Evolutionary conservation across 495 filamentous ascomycete genomes (phyloP).

Genomic region (Parachaetomium inaequale): DNA sequence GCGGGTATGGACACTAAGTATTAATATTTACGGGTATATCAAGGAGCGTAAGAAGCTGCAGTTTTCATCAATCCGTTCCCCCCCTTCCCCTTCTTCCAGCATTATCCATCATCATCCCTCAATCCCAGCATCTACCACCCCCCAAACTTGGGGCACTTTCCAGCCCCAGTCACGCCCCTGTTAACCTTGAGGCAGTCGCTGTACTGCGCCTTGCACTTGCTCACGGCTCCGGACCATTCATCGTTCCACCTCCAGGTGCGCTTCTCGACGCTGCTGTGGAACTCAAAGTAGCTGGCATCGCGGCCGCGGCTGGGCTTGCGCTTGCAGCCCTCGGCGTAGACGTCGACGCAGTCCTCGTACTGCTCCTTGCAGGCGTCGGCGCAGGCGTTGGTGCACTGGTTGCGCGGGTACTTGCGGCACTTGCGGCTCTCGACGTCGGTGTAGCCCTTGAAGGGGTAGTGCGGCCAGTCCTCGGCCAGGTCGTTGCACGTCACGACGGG

Average conservation of each 20-base stretch:
- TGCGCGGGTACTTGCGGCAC: slow-evolving; percentile 39
- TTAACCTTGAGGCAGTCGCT: slow-evolving; percentile 14
- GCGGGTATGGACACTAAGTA: slow-evolving; percentile 7
- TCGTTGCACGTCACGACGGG: slow-evolving; percentile 53
- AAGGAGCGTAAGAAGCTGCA: slow-evolving; percentile 20
- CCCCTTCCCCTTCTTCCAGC: background rate
- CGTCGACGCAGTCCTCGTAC: slow-evolving; percentile 42
- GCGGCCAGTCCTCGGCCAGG: slow-evolving; percentile 31
- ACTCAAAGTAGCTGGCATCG: slow-evolving; percentile 9
- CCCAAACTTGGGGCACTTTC: slow-evolving; percentile 27
- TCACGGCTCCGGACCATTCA: slow-evolving; percentile 8
- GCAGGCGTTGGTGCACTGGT: slow-evolving; percentile 35
- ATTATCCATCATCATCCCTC: background rate
- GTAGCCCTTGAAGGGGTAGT: slow-evolving; percentile 48
- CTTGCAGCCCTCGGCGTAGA: slow-evolving; percentile 44
- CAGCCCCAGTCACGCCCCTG: slow-evolving; percentile 9
- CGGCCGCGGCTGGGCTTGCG: background rate
- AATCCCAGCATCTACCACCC: background rate
- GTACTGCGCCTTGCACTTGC: slow-evolving; percentile 21
- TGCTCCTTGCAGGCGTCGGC: slow-evolving; percentile 49
- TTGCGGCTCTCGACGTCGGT: slow-evolving; percentile 30
- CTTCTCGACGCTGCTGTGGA: slow-evolving; percentile 6
- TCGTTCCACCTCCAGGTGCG: slow-evolving; percentile 8
- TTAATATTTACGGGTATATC: slow-evolving; percentile 11
- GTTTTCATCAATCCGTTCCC: slow-evolving; percentile 1